phyloP scores from a whole-genome alignment of 2,329 filamentous ascomycete species.

The Paraphaeosphaeria sporulosa region DNA sequence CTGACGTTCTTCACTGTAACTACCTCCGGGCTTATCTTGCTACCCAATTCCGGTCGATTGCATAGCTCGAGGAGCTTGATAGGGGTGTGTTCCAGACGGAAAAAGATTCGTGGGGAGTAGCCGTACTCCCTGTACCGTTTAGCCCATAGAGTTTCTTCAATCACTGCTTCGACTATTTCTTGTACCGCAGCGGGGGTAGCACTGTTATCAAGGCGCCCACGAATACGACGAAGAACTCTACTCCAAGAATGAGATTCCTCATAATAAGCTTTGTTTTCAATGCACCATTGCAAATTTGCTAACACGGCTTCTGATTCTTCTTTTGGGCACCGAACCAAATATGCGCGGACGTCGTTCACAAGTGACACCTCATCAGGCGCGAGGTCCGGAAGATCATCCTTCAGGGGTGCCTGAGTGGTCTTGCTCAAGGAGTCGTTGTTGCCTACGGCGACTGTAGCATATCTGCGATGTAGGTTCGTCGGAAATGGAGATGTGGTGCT shows the following conservation, averaged over 20 bases:
- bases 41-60: background rate
- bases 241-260: too few relatives aligned
- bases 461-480: background rate
- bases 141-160: background rate
- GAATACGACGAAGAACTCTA: background rate
- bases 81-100: background rate
- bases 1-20: too few relatives aligned
- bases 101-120: background rate
- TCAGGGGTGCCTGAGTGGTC: background rate
- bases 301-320: background rate
- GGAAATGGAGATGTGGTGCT: background rate
- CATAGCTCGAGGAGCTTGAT: background rate
- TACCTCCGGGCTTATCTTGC: background rate
- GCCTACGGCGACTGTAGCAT: background rate
- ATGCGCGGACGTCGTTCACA: background rate
- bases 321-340: background rate
- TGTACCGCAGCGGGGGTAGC: background rate
- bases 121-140: background rate
- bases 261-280: background rate
- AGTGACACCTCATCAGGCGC: background rate
- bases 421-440: background rate
- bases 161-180: background rate
- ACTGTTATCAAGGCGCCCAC: too few relatives aligned
- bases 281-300: background rate
- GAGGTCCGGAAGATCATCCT: background rate